A percentile compares a stretch with the other conserved stretches of the same genome.
Conservation (phyloP, 2,329 filamentous ascomycete species). For the Salinomyces thailandicus region DNA sequence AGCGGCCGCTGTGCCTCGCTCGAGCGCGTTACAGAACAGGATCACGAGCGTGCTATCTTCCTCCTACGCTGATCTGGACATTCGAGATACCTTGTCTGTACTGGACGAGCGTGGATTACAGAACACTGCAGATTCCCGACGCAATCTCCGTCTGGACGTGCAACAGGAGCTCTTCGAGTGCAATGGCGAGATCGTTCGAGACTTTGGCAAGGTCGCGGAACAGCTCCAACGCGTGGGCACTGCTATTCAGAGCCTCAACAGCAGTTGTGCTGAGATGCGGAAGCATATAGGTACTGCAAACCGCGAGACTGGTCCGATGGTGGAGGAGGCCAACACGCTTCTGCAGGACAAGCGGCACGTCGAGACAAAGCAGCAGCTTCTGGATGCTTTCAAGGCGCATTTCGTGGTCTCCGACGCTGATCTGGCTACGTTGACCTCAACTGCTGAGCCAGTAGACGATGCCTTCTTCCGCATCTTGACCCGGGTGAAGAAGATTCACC, state of each 20-base stretch:
- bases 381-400: slow-evolving; percentile 67
- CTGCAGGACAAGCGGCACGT: slow-evolving; percentile 62
- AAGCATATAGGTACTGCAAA: slow-evolving; percentile 65
- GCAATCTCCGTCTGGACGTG: slow-evolving; percentile 68
- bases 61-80: slow-evolving; percentile 86
- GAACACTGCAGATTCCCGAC: slow-evolving; percentile 68
- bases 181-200: slow-evolving; percentile 77
- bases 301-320: slow-evolving; percentile 59
- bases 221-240: slow-evolving; percentile 78
- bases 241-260: slow-evolving; percentile 68
- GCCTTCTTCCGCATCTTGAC: slow-evolving; percentile 68
- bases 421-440: slow-evolving; percentile 61
- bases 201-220: slow-evolving; percentile 85
- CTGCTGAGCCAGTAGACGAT: slow-evolving; percentile 73
- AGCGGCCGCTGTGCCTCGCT: slow-evolving; percentile 23
- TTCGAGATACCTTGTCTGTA: slow-evolving; percentile 70
- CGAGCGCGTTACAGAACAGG: slow-evolving; percentile 66
- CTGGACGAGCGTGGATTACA: slow-evolving; percentile 60
- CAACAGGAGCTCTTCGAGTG: slow-evolving; percentile 88
- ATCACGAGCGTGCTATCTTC: slow-evolving; percentile 78
- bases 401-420: slow-evolving; percentile 82
- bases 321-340: slow-evolving; percentile 66
- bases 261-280: slow-evolving; percentile 70
- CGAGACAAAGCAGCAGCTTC: slow-evolving; percentile 67
- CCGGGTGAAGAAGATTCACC: slow-evolving; percentile 76